Evolutionary conservation across 805 yeast species (phyloP).

Genomic region (Blastobotrys parvus): DNA sequence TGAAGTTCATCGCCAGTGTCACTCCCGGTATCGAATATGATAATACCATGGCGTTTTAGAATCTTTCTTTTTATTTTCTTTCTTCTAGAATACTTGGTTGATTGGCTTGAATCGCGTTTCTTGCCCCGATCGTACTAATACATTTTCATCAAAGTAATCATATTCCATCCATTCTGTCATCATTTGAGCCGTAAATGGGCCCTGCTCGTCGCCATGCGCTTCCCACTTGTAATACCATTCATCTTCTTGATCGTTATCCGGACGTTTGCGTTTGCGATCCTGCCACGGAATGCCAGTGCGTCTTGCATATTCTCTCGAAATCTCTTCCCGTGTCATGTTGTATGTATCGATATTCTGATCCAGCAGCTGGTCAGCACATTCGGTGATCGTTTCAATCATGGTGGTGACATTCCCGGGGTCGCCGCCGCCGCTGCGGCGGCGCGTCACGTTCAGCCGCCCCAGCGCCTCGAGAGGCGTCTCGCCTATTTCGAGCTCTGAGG

Average conservation of each 20-base stretch:
- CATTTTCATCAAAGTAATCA: constrained; percentile 40
- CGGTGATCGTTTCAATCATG: constrained; percentile 38
- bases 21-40: constrained; percentile 98
- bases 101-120: not conserved
- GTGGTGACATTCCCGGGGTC: too few relatives aligned
- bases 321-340: constrained; percentile 48
- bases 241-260: constrained; percentile 23
- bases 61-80: too few relatives aligned
- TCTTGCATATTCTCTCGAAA: constrained; percentile 36
- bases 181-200: constrained; percentile 42
- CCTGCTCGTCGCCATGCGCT: constrained; percentile 37
- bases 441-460: constrained; percentile 1
- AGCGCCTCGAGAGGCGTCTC: constrained; percentile 7
- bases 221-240: constrained; percentile 46
- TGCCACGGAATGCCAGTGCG: constrained; percentile 35
- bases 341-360: constrained; percentile 38
- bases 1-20: constrained; percentile 92
- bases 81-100: not conserved
- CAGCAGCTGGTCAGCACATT: constrained; percentile 37
- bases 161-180: constrained; percentile 41
- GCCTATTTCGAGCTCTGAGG: constrained; percentile 4
- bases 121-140: constrained; percentile 19
- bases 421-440: constrained; percentile 17
- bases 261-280: constrained; percentile 19
- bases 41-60: constrained; percentile 86